Percentiles rank a stretch among this genome's conserved stretches.
Evolutionary conservation across 2,329 filamentous ascomycete species (phyloP).

Genomic region (Nigrospora sphaerica): DNA sequence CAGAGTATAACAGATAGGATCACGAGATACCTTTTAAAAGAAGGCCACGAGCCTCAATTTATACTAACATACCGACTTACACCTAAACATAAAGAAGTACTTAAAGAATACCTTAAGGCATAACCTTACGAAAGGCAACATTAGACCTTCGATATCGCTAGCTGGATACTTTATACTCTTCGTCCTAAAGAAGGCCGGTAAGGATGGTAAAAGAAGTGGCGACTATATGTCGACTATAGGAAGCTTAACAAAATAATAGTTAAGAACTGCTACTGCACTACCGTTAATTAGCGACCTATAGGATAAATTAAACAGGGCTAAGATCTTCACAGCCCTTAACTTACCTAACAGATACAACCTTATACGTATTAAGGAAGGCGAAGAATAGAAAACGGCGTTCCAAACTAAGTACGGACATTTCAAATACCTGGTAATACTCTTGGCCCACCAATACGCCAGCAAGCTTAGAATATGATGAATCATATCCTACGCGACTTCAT

Average conservation of each 20-base stretch:
- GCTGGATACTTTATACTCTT: conserved; percentile 7
- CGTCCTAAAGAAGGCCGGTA: conserved; percentile 9
- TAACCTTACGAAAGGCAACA: neutral
- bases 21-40: neutral
- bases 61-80: neutral
- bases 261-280: conserved; percentile 15
- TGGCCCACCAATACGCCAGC: conserved; percentile 10
- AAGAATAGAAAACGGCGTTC: conserved; percentile 20
- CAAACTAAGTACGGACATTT: conserved; percentile 13
- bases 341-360: conserved; percentile 7
- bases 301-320: conserved; percentile 7
- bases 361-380: conserved; percentile 7
- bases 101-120: neutral
- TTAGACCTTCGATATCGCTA: conserved; percentile 1
- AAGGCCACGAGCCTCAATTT: neutral
- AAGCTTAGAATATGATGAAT: conserved; percentile 9
- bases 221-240: conserved; percentile 16
- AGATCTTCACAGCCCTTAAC: conserved; percentile 8
- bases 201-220: neutral
- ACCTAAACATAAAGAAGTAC: neutral
- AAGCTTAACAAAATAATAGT: conserved; percentile 15
- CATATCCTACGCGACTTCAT: conserved; percentile 1
- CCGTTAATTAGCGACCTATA: conserved; percentile 12
- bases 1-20: neutral
- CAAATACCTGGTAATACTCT: conserved; percentile 19